Evolutionary conservation across 495 filamentous ascomycete species (phyloP), one percentile per base, ranked within the genome.

Genomic region (Annulohypoxylon bovei): DNA sequence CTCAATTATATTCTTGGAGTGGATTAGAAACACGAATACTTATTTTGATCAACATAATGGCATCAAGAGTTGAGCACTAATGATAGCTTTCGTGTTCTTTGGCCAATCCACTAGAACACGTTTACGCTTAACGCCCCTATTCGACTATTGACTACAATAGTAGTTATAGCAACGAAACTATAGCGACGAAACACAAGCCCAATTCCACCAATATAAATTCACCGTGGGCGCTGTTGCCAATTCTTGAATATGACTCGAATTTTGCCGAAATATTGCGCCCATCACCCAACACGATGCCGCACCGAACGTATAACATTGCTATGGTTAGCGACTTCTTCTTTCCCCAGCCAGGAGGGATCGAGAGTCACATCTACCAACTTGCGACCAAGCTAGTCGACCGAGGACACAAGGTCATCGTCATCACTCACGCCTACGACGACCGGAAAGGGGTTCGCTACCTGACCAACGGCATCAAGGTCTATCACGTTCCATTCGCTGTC

Each of bases 311-410:
- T 82, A 86, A 85, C 69, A 87, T 88, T 79, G 85, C 86, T 33
- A 98, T 99, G 95, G 91, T 97, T 84, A 94, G 95, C 85, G 95
- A 99, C 83, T 98, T 95, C 87, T 99, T 99, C 88, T 99, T 95
- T 75, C 95, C 95, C 22, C 96, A 98, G 73, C 94, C 95, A 42
- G 94, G 94, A 68, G 95, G 95, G 49, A 88, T 99, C 64, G 95
- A 99, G 84, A 95, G 92, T 81, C 95, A 99, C 81, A 98, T 99
- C 64, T 99, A 98, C 80, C 95, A 99, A 80, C 85, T 99, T 39
- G 95, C 95, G 35, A 92, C 90, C 30, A 98, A 98, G 85, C 87
- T 99, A 67, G 92, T 97, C 55, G 96, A 99, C 78, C 91, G 95
- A 23, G 95, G 95, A 32, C 95, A 99, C 83, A 97, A 98, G 82